Conservation (phyloP, 805 yeast species). For the Komagataella kurtzmanii region DNA sequence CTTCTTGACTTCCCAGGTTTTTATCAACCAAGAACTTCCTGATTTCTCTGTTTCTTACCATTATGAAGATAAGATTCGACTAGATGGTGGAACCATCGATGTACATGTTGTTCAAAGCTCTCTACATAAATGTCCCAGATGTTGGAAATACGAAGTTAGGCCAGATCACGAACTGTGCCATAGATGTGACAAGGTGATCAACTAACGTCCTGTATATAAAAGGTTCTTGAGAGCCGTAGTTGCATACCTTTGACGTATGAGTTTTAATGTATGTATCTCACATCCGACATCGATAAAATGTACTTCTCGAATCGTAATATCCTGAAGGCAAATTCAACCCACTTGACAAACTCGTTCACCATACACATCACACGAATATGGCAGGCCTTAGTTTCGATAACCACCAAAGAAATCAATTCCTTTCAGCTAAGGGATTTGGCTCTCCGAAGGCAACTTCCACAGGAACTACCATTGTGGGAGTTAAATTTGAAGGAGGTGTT, state of each 20-base stretch:
- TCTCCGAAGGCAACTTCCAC: conserved; percentile 90
- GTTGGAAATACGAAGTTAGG: conserved; percentile 71
- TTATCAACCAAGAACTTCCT: conserved; percentile 14
- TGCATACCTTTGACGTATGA: too few relatives aligned
- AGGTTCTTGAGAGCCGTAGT: not conserved
- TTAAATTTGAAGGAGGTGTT: conserved; percentile 86
- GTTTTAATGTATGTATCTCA: not conserved
- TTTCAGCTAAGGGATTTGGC: conserved; percentile 60
- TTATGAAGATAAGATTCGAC: conserved; percentile 13
- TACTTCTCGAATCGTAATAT: not conserved
- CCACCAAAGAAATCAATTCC: conserved; percentile 73
- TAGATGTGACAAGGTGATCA: conserved; percentile 41
- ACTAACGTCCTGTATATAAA: not conserved
- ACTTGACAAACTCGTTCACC: not conserved
- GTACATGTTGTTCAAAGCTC: conserved; percentile 23
- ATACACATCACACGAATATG: conserved; percentile 27
- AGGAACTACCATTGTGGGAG: conserved; percentile 98
- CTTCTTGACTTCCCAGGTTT: conserved; percentile 51
- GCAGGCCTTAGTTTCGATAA: conserved; percentile 89
- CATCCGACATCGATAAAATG: not conserved
- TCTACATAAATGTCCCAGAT: conserved; percentile 71
- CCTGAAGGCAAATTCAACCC: not conserved
- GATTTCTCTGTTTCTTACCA: conserved; percentile 8
- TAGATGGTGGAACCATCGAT: conserved; percentile 15
- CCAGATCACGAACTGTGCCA: conserved; percentile 42